Base-by-base conservation (phyloP, 2,329 filamentous ascomycete genomes). In the Venturia oleaginea region DNA sequence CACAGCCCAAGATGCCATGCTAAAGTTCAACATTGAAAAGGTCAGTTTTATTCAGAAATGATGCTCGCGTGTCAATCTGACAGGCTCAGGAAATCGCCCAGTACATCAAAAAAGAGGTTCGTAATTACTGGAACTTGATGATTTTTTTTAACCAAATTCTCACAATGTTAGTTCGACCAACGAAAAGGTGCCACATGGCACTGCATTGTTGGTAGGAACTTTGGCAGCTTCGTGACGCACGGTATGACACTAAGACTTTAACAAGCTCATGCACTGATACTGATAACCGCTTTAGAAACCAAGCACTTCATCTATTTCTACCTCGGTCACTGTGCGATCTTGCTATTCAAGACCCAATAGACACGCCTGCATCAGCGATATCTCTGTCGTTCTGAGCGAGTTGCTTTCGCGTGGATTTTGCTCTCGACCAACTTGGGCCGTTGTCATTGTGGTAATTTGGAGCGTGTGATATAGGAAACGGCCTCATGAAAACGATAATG, bases 281-380 rank as follows among this genome's bases (percentile, higher is more conserved):
- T 51, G 22, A 51, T 30, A 22, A 73, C 60, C 30, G 6, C 4
- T 3, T 10, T 80, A 97, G 94, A 97, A 78, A 97, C 94, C 34
- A 97, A 97, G 81, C 94, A 99, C 79, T 99, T 99, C 82, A 97
- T 99, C 76, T 99, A 99, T 82, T 99, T 99, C 82, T 99, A 99
- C 81, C 89, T 99, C 66, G 94, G 94, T 64, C 94, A 97, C 83
- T 97, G 92, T 77, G 94, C 94, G 66, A 97, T 99, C 75, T 84
- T 99, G 65, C 87, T 99, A 63, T 99, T 97, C 86, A 99, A 99
- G 84, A 99, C 94, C 48, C 93, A 97, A 85, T 97, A 75, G 59
- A 42, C 17, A 48, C 51, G 19, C 51, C 51, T 34, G 7, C 24
- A 19, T 34, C 13, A 34, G 30, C 30, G 19, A 32, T 13, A 57